These are phyloP conservation scores for Vigna nakashimae DNA, from an alignment of 306 rosid genomes.

Conservation along the genomic window DNA sequence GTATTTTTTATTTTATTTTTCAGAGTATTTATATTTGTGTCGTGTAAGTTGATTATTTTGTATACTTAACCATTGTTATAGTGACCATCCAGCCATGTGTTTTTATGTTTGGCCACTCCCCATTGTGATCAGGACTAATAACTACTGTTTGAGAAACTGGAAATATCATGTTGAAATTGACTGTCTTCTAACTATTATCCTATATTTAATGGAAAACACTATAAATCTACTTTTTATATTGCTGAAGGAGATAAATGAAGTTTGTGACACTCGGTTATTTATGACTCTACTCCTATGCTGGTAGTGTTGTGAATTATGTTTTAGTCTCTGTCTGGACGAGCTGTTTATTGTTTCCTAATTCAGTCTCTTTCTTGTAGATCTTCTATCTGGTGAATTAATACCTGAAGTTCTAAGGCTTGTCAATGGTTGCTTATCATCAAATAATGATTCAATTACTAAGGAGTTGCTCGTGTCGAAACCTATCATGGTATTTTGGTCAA, in stretches of 20 bases:
- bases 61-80: background rate
- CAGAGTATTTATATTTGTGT: background rate
- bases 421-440: slow-evolving; percentile 56
- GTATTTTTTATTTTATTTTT: background rate
- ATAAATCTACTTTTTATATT: slow-evolving; percentile 22
- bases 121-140: background rate
- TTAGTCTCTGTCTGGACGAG: background rate
- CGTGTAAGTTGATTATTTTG: background rate
- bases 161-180: slow-evolving; percentile 13
- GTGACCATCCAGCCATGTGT: background rate
- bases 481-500: slow-evolving; percentile 74
- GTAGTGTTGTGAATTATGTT: slow-evolving; percentile 31
- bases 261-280: slow-evolving; percentile 10
- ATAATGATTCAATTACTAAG: slow-evolving; percentile 44
- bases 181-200: slow-evolving; percentile 27
- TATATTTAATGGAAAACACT: slow-evolving; percentile 25
- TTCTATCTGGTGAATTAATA: slow-evolving; percentile 66
- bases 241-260: slow-evolving; percentile 31
- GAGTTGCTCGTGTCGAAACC: slow-evolving; percentile 60
- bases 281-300: slow-evolving; percentile 1
- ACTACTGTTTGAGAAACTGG: background rate
- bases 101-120: background rate
- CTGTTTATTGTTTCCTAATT: slow-evolving; percentile 43
- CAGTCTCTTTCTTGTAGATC: slow-evolving; percentile 61
- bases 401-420: slow-evolving; percentile 63